Base-by-base conservation (phyloP, 441 rosid genomes). In the Euphorbia schlechtendalii region DNA sequence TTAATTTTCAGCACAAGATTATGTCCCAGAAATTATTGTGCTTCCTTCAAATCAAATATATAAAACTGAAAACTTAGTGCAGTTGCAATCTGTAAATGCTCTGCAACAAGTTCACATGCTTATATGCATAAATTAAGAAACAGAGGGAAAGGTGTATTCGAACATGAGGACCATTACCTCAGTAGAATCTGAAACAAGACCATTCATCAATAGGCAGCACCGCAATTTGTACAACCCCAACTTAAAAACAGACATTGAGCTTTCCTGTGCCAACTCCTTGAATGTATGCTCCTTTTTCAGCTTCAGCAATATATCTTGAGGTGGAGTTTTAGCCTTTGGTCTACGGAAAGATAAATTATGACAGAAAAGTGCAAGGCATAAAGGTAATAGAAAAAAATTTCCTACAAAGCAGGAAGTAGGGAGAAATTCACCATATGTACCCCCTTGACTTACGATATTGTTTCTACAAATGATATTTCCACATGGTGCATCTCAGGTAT, bases 381-480 rank as follows among this genome's bases (percentile, higher is more conserved):
- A 51, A 72, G 28, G 30, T 13, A 64, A 68, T 38, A 30, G 56
- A 54, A 53, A 25, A 64, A 40, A 36, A 14, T 40, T 4, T 51
- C 64, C 46, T 18, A 11, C 15, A 40, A n/a, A 21, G 62, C 30
- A n/a, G 61, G 3, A 17, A 22, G 59, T 28, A 28, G 49, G 38
- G 18, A 34, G 5, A 32, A 54, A n/a, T 18, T 69, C 49, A 34
- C 40, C 14, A n/a, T n/a, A n/a, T n/a, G n/a, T n/a, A 54, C 22
- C 46, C 43, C 54, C 7, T 68, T 20, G 71, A 82, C 96, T 86
- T 74, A 92, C 98, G 90, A 71, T 40, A 90, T 22, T 66, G 98
- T 87, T 73, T 92, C 98, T 63, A 96, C 92, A 77, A 96, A 90
- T 69, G 98, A 96, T 68, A 76, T 91, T 81, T 96, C 99, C 59